Conservation (phyloP, 2,329 filamentous ascomycete genomes). For the Sphaerulina vaccinii region DNA sequence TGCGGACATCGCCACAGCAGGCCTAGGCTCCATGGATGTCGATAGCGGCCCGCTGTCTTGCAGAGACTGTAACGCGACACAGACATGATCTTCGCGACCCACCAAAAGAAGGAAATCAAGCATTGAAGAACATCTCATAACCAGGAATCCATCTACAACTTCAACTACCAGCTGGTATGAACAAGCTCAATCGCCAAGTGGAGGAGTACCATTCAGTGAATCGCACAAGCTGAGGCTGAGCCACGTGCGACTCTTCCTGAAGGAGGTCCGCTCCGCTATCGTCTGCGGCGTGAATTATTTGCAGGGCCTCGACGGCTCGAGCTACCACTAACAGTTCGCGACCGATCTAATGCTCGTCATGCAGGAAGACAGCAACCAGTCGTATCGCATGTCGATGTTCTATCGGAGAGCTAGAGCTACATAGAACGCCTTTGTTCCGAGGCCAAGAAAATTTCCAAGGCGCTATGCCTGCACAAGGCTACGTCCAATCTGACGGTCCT, state of each 20-base stretch:
- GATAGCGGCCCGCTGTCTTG: too few relatives aligned
- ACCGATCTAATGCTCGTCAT: neutral
- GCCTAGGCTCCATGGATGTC: too few relatives aligned
- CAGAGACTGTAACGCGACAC: too few relatives aligned
- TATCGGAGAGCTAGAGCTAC: neutral
- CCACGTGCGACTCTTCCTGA: conserved; percentile 10
- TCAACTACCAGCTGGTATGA: too few relatives aligned
- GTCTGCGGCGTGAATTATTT: neutral
- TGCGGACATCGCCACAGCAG: too few relatives aligned
- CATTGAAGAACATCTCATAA: too few relatives aligned
- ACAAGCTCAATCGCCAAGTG: too few relatives aligned
- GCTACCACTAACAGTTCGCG: neutral
- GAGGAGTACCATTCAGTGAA: too few relatives aligned
- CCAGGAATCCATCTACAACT: too few relatives aligned
- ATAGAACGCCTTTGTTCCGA: neutral
- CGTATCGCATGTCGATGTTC: neutral
- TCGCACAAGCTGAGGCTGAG: neutral
- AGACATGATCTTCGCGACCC: too few relatives aligned
- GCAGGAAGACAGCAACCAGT: neutral
- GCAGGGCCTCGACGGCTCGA: neutral
- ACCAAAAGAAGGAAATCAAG: too few relatives aligned
- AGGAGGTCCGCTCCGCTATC: conserved; percentile 3
- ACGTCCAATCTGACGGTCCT: conserved; percentile 9
- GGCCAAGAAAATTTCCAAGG: conserved; percentile 7
- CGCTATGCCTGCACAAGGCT: conserved; percentile 9